Evolutionary conservation across 1,284 basidiomycete species (phyloP), one percentile per base, ranked within the genome.

Genomic region (Ustilago hordei): DNA sequence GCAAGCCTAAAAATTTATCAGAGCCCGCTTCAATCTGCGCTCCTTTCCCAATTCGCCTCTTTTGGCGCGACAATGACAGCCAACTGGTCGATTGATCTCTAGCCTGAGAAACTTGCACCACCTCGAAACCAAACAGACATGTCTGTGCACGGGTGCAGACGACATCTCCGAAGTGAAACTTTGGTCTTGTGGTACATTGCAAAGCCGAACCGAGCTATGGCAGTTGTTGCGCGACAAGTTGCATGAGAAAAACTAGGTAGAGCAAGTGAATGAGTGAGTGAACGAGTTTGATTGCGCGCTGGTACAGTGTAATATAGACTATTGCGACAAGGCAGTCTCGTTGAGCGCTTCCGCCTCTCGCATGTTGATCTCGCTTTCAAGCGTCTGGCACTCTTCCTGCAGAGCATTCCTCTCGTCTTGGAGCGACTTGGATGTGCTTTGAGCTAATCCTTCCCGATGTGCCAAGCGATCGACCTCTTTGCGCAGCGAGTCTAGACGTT

Each of bases 341-440:
- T 78, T 78, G 23, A 75, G 48, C 19, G 41, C 56, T 54, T 86
- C 84, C 0, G 84, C 82, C 23, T 75, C 68, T n/a, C 84, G 76
- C 84, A 86, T 83, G 50, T 79, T 82, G n/a, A 84, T 13, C 66
- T 86, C 80, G 35, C 71, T 78, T 59, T 80, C 79, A 19, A 85
- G 67, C 55, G 56, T 55, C 60, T 84, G 82, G 59, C 75, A 77
- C 32, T 75, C 60, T 31, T 83, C 83, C 50, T 60, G 66, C 58
- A 85, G 53, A 17, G 55, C 58, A 12, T 60, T 54, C 41, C 78
- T 65, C 43, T 68, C 63, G 9, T 78, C 78, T 48, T 81, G 72
- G 39, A 82, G 55, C 31, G 67, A 68, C 45, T 64, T 70, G 76
- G 73, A 85, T 31, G 64, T 59, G 5, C 45, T 54, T 52, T 85